Conservation (phyloP, 257 asterid genomes). For the Solanum sejunctum region DNA sequence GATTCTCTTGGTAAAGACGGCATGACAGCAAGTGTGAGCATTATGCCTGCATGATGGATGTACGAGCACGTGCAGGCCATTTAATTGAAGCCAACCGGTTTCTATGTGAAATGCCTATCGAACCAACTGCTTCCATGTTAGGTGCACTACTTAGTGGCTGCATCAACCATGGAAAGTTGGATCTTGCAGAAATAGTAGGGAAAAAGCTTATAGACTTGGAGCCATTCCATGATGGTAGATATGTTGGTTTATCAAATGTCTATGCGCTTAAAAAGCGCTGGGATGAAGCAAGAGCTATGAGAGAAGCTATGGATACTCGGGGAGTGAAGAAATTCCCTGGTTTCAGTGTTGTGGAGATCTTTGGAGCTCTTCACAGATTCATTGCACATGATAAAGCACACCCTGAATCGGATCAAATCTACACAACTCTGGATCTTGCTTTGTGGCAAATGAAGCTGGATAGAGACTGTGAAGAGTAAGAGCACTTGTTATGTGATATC, state of each 20-base stretch:
- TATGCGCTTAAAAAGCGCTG: constrained; percentile 48
- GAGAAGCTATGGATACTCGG: constrained; percentile 54
- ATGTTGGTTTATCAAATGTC: constrained; percentile 55
- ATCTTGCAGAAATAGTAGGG: constrained; percentile 58
- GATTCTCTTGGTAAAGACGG: constrained; percentile 25
- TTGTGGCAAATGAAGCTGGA: constrained; percentile 33
- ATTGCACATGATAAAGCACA: constrained; percentile 55
- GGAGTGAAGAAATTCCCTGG: constrained; percentile 67
- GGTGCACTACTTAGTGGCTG: constrained; percentile 73
- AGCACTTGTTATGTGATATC: neutral
- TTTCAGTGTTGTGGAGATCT: constrained; percentile 49
- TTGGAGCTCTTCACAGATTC: constrained; percentile 41
- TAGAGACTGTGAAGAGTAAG: constrained; percentile 11
- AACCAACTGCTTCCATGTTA: constrained; percentile 51
- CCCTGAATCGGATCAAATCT: constrained; percentile 29
- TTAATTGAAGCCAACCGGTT: constrained; percentile 36
- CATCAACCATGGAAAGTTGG: constrained; percentile 38
- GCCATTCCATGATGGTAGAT: constrained; percentile 61
- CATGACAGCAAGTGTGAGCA: constrained; percentile 48
- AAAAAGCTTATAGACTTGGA: constrained; percentile 48
- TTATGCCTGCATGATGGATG: constrained; percentile 73
- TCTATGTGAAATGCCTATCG: constrained; percentile 27
- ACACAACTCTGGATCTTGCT: constrained; percentile 26
- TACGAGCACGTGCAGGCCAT: constrained; percentile 61
- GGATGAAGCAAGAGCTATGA: constrained; percentile 45